These are phyloP conservation scores for Cytospora leucostoma DNA, from an alignment of 2,329 filamentous ascomycete species.

Conservation along the genomic window DNA sequence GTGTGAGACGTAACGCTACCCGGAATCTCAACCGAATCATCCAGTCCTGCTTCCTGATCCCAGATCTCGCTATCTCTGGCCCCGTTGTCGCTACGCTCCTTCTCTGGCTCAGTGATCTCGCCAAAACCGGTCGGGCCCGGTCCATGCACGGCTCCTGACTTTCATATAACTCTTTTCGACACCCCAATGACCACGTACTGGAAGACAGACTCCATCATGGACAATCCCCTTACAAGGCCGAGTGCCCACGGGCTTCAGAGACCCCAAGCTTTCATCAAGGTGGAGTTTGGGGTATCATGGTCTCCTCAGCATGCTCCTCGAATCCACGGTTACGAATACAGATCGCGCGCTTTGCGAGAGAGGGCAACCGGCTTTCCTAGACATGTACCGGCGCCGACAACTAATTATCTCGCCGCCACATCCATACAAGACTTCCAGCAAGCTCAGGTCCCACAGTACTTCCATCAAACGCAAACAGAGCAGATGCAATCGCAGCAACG, in stretches of 20 bases:
- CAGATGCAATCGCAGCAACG: constrained; percentile 26
- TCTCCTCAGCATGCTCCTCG: constrained; percentile 46
- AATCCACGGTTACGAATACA: constrained; percentile 49
- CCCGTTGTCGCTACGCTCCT: neutral
- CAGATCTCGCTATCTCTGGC: constrained; percentile 8
- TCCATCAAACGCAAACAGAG: constrained; percentile 29
- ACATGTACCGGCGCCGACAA: constrained; percentile 47
- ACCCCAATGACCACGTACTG: constrained; percentile 29
- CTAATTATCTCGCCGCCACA: constrained; percentile 44
- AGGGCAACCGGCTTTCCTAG: constrained; percentile 46
- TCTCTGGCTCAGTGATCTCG: constrained; percentile 15
- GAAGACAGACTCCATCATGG: constrained; percentile 35
- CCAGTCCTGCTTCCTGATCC: constrained; percentile 10
- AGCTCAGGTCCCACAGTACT: constrained; percentile 9
- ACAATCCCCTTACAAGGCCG: constrained; percentile 33
- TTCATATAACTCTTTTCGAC: constrained; percentile 19
- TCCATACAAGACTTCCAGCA: constrained; percentile 21
- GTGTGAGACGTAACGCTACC: constrained; percentile 14
- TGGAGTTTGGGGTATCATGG: constrained; percentile 56
- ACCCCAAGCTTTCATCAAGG: constrained; percentile 51
- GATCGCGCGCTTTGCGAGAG: constrained; percentile 48
- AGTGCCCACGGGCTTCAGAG: constrained; percentile 35
- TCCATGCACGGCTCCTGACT: neutral
- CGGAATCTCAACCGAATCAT: constrained; percentile 12
- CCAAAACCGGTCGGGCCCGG: constrained; percentile 18